A percentile compares a stretch with the other conserved stretches of the same genome.
Conservation (phyloP, 1,284 basidiomycete species). For the Papiliotrema nemorosa region DNA sequence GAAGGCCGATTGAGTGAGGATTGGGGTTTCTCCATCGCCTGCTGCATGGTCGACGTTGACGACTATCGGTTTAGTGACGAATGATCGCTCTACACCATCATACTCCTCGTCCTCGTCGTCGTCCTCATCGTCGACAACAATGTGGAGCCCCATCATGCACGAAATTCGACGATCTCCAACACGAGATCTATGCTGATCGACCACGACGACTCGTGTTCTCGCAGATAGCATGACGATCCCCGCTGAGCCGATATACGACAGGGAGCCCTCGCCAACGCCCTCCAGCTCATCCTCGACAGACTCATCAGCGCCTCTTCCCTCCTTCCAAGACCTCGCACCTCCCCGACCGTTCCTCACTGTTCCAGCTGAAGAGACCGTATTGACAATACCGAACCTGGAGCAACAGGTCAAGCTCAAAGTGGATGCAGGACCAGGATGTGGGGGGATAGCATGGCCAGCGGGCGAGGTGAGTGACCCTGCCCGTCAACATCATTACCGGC, state of each 20-base stretch:
- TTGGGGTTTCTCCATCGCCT: not conserved
- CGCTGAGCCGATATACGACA: no score
- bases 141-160: no score
- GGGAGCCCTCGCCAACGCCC: not conserved
- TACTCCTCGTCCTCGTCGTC: no score
- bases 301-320: conserved; percentile 26
- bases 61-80: no score
- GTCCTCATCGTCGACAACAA: no score
- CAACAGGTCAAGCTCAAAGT: conserved; percentile 50
- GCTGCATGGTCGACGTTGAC: no score
- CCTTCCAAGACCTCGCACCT: conserved; percentile 37
- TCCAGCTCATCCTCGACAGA: conserved; percentile 28
- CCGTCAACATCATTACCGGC: not conserved
- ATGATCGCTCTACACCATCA: no score
- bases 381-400: conserved; percentile 25
- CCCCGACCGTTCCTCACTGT: conserved; percentile 33
- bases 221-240: no score
- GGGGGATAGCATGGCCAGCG: conserved; percentile 87
- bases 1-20: not conserved
- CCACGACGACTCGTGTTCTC: no score
- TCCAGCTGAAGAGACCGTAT: conserved; percentile 26
- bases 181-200: no score
- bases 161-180: no score
- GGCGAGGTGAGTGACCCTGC: conserved; percentile 68
- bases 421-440: conserved; percentile 80